Conservation (phyloP, 1,139 yeast genomes). For the Sugiyamaella grinbergsii region DNA sequence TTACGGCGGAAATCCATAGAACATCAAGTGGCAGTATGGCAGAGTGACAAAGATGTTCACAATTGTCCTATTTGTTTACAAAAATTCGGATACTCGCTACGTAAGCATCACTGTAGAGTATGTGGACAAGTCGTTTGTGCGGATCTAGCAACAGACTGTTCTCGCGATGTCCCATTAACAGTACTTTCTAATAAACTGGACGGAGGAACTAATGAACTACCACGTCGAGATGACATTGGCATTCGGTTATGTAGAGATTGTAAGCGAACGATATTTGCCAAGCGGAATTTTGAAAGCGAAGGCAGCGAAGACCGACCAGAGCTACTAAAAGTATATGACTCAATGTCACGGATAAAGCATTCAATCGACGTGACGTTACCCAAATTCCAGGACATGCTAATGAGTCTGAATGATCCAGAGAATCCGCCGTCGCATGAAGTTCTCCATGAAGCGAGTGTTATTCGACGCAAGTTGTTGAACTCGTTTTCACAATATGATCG, state of each 20-base stretch:
- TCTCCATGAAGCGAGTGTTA: constrained; percentile 44
- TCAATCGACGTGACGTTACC: constrained; percentile 48
- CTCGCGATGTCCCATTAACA: constrained; percentile 66
- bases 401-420: constrained; percentile 41
- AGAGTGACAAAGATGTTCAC: constrained; percentile 52
- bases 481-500: constrained; percentile 51
- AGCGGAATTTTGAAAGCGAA: constrained; percentile 54
- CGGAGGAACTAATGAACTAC: constrained; percentile 26
- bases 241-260: constrained; percentile 70
- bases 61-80: constrained; percentile 68
- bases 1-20: constrained; percentile 48
- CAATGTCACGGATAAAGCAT: constrained; percentile 42
- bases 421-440: constrained; percentile 38
- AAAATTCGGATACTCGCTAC: constrained; percentile 56
- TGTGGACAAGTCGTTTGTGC: constrained; percentile 88
- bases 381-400: constrained; percentile 45
- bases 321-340: constrained; percentile 40
- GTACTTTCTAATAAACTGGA: constrained; percentile 48
- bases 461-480: constrained; percentile 48
- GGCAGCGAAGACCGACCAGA: constrained; percentile 32
- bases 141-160: constrained; percentile 61
- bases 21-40: constrained; percentile 67
- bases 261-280: constrained; percentile 60
- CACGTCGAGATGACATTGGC: constrained; percentile 34
- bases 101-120: constrained; percentile 86